Conservation (phyloP, 345 rosid species). For the Gynandropsis gynandra region DNA sequence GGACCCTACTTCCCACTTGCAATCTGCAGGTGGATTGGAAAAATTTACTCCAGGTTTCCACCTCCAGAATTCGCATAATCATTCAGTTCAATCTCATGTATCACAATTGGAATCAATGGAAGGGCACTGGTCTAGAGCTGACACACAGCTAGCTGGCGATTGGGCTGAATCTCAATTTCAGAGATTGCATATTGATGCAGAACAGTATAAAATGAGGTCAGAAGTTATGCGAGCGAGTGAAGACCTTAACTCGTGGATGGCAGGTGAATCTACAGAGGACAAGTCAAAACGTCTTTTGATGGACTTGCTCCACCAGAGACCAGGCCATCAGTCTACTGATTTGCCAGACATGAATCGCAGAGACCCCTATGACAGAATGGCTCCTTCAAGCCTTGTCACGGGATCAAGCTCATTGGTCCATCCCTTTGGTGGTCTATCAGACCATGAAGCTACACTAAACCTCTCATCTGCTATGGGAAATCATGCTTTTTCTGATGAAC, state of each 20-base stretch:
- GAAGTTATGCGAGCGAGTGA: constrained; percentile 12
- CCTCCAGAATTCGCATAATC: constrained; percentile 42
- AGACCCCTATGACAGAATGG: constrained; percentile 40
- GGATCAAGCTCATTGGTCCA: constrained; percentile 17
- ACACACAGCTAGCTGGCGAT: constrained; percentile 25
- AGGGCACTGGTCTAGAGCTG: constrained; percentile 40
- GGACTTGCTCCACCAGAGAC: constrained; percentile 29
- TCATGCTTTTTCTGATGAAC: neutral
- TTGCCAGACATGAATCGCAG: constrained; percentile 37
- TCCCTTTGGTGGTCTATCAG: constrained; percentile 22
- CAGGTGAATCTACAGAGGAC: constrained; percentile 49
- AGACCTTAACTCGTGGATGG: constrained; percentile 28
- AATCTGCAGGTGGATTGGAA: constrained; percentile 38
- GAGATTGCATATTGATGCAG: constrained; percentile 45
- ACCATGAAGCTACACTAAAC: constrained; percentile 29
- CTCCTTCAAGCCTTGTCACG: constrained; percentile 42
- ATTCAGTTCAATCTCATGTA: constrained; percentile 33
- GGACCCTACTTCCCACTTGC: constrained; percentile 29
- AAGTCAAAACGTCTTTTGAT: constrained; percentile 35
- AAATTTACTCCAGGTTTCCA: constrained; percentile 34
- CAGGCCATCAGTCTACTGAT: constrained; percentile 34
- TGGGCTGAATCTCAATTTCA: constrained; percentile 31
- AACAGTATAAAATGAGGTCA: constrained; percentile 36
- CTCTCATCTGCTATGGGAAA: constrained; percentile 18
- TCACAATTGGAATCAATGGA: constrained; percentile 28